phyloP scores from a whole-genome alignment of 345 rosid species.

The Salix exigua region DNA sequence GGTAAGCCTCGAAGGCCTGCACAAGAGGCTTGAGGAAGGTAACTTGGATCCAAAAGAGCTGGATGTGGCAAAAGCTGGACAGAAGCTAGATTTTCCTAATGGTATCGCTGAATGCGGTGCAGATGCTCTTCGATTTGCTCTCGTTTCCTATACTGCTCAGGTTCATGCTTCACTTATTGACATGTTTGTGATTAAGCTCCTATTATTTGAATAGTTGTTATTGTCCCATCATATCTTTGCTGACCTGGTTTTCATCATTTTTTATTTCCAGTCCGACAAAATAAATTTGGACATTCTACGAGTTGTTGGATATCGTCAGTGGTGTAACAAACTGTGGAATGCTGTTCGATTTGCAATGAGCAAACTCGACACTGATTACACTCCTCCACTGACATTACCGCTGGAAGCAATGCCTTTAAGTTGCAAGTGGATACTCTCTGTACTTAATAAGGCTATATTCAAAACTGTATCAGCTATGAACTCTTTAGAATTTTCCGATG shows the following conservation, averaged over 20 bases:
- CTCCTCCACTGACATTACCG: slow-evolving; percentile 43
- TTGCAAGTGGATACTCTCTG: slow-evolving; percentile 90
- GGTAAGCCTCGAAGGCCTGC: slow-evolving; percentile 74
- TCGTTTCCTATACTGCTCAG: slow-evolving; percentile 92
- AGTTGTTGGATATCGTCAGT: slow-evolving; percentile 97
- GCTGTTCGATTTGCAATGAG: slow-evolving; percentile 95
- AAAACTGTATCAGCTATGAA: slow-evolving; percentile 55
- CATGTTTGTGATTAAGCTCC: slow-evolving; percentile 3
- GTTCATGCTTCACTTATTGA: slow-evolving; percentile 31
- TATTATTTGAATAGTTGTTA: not conserved
- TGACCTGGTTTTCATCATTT: not conserved
- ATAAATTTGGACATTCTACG: slow-evolving; percentile 93
- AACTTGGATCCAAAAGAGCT: slow-evolving; percentile 76
- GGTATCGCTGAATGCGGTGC: slow-evolving; percentile 97
- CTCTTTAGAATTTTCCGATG: slow-evolving; percentile 74
- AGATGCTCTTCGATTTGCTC: slow-evolving; percentile 97
- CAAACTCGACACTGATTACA: slow-evolving; percentile 67
- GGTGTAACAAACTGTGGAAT: slow-evolving; percentile 99
- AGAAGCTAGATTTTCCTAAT: slow-evolving; percentile 71
- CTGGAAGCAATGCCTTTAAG: slow-evolving; percentile 62
- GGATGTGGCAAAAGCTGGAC: slow-evolving; percentile 72
- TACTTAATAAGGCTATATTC: slow-evolving; percentile 63
- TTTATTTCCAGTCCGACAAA: slow-evolving; percentile 71
- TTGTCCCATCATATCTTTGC: not conserved
- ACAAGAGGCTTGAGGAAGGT: slow-evolving; percentile 74